A percentile compares a stretch with the other conserved stretches of the same genome.
Conservation (phyloP, 805 yeast species). For the Barnettozyma californica region DNA sequence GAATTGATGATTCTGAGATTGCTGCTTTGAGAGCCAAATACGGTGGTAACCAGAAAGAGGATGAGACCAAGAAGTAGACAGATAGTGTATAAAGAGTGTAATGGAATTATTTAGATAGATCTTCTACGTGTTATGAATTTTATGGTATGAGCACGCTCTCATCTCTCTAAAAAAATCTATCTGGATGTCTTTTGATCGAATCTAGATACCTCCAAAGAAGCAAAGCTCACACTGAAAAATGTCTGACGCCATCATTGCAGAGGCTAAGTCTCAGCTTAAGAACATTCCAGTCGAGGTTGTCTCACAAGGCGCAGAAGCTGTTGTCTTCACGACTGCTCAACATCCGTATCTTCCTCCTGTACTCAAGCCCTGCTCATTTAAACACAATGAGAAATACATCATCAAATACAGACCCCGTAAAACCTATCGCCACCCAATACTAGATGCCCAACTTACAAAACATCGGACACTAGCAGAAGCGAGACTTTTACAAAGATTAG, state of each 20-base stretch:
- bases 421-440: conserved; percentile 80
- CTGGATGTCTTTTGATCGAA: not conserved
- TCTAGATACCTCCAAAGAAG: not conserved
- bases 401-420: conserved; percentile 86
- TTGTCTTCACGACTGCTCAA: conserved; percentile 53
- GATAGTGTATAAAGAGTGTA: not conserved
- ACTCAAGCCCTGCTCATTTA: conserved; percentile 11
- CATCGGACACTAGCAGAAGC: conserved; percentile 83
- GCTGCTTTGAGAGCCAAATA: conserved; percentile 82
- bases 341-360: conserved; percentile 60
- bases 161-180: no score
- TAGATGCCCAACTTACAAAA: conserved; percentile 72
- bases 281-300: conserved; percentile 48
- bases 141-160: not conserved
- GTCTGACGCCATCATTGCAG: conserved; percentile 48
- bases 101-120: not conserved
- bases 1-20: conserved; percentile 86
- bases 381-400: conserved; percentile 40
- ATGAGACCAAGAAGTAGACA: conserved; percentile 2
- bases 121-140: not conserved
- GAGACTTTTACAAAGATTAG: conserved; percentile 59
- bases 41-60: conserved; percentile 64
- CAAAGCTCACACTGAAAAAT: conserved; percentile 25
- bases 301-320: conserved; percentile 91
- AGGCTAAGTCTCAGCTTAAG: conserved; percentile 39